A percentile compares a stretch with the other conserved stretches of the same genome.
Conservation (phyloP, 192 early-diverging fungal genomes). For the Umbelopsis isabellina region DNA sequence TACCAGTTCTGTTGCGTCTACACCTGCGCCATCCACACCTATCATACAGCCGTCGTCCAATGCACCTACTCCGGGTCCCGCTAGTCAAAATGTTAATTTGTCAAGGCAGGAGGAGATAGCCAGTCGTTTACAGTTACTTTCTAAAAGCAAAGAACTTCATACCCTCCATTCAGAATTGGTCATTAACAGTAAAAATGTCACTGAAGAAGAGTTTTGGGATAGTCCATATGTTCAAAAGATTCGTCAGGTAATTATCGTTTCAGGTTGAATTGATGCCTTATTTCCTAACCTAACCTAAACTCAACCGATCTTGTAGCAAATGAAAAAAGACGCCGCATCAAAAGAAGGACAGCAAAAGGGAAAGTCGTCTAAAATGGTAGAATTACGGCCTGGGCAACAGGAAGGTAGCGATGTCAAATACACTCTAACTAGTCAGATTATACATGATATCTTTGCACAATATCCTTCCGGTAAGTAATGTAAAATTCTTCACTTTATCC, state of each 20-base stretch:
- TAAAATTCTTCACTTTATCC: neutral
- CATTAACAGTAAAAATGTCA: slow-evolving; percentile 62
- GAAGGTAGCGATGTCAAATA: slow-evolving; percentile 83
- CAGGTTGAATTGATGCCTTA: no score
- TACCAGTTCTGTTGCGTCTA: neutral
- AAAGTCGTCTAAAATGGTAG: slow-evolving; percentile 72
- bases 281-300: neutral
- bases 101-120: slow-evolving; percentile 60
- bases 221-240: slow-evolving; percentile 61
- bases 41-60: neutral
- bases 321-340: slow-evolving; percentile 73
- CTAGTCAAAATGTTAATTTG: slow-evolving; percentile 3
- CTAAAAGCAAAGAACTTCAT: slow-evolving; percentile 67
- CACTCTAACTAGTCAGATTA: slow-evolving; percentile 87
- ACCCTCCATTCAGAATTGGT: slow-evolving; percentile 81
- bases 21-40: slow-evolving; percentile 13
- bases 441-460: slow-evolving; percentile 87
- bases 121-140: slow-evolving; percentile 63
- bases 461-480: slow-evolving; percentile 69
- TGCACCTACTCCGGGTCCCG: neutral
- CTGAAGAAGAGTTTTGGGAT: slow-evolving; percentile 96
- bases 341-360: slow-evolving; percentile 80
- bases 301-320: slow-evolving; percentile 20
- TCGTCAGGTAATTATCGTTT: slow-evolving; percentile 28
- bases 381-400: slow-evolving; percentile 62